Base-by-base conservation (phyloP, 164 flowering plant species). In the Magnolia sinica region DNA sequence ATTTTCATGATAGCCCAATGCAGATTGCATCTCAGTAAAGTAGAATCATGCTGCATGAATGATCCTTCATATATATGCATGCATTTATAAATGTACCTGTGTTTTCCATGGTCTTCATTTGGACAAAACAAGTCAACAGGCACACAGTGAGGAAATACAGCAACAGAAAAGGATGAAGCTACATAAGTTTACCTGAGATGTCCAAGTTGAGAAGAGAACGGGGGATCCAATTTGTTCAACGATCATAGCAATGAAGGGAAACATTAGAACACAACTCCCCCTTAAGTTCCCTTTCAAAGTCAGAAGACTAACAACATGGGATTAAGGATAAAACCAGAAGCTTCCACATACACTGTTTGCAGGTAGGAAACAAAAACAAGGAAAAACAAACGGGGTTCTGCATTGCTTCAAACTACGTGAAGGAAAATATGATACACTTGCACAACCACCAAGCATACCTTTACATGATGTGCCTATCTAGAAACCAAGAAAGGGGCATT, bases 401-500 rank as follows among this genome's bases (percentile, higher is more conserved):
- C 8, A 27, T 75, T 50, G 55, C 71, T 68, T 68, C 71, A 29
- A 76, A 52, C 29, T 11, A 31, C n/a, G 55, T 16, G 23, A 37
- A 37, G 45, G 23, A 19, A 74, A 27, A 68, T 69, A 76, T 71
- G 64, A 27, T 64, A 76, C 61, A 76, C 70, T 31, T 20, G 52
- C 49, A 19, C 73, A 58, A 3, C 50, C 51, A 64, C 23, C 27
- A 11, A 20, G 24, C 75, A 66, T 77, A 77, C 75, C 75, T 51
- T 52, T 24, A 65, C 16, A 8, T 65, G 72, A 61, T 18, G 9
- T 55, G 27, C n/a, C 37, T 23, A 51, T 24, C 61, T 79, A 83
- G 74, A 81, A 76, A 72, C 82, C 83, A 78, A 81, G 83, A 74
- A 79, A 81, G 5, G 80, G 79, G 72, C 85, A 83, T 74, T 83